Evolutionary conservation across 768 basidiomycete genomes (phyloP).

Genomic region (Lactarius psammicola): DNA sequence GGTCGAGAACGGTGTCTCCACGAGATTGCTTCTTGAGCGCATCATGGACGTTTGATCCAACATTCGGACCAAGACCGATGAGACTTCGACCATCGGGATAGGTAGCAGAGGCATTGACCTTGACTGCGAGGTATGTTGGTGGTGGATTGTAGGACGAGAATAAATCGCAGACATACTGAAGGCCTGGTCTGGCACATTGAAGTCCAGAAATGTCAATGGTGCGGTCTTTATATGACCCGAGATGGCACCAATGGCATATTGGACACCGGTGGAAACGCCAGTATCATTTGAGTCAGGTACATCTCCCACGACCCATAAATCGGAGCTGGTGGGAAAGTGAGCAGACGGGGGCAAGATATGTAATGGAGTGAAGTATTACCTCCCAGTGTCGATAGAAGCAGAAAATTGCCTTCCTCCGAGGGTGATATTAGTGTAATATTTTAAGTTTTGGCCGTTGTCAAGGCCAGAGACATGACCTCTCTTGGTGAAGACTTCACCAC

Average conservation of each 20-base stretch:
- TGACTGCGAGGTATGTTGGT: constrained; percentile 37
- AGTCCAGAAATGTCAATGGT: constrained; percentile 45
- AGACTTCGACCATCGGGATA: constrained; percentile 41
- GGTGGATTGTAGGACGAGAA: not conserved
- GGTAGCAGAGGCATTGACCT: constrained; percentile 36
- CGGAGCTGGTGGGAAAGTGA: constrained; percentile 47
- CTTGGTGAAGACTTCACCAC: constrained; percentile 26
- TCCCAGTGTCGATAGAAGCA: constrained; percentile 48
- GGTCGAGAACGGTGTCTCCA: constrained; percentile 58
- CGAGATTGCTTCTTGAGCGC: constrained; percentile 35
- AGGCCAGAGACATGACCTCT: constrained; percentile 35
- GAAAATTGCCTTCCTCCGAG: constrained; percentile 38
- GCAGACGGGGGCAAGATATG: not conserved
- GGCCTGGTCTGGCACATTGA: constrained; percentile 46
- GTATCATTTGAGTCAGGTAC: constrained; percentile 43
- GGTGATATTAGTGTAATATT: constrained; percentile 42
- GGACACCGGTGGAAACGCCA: constrained; percentile 41
- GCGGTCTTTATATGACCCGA: constrained; percentile 48
- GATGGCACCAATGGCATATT: constrained; percentile 55
- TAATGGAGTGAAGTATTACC: constrained; percentile 33
- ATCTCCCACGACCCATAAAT: constrained; percentile 55
- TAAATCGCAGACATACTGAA: constrained; percentile 40
- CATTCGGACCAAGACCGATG: constrained; percentile 61
- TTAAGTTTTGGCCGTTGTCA: constrained; percentile 35
- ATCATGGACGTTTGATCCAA: constrained; percentile 48